Base-by-base conservation (phyloP, 2,329 filamentous ascomycete genomes). In the Phialophora macrospora region DNA sequence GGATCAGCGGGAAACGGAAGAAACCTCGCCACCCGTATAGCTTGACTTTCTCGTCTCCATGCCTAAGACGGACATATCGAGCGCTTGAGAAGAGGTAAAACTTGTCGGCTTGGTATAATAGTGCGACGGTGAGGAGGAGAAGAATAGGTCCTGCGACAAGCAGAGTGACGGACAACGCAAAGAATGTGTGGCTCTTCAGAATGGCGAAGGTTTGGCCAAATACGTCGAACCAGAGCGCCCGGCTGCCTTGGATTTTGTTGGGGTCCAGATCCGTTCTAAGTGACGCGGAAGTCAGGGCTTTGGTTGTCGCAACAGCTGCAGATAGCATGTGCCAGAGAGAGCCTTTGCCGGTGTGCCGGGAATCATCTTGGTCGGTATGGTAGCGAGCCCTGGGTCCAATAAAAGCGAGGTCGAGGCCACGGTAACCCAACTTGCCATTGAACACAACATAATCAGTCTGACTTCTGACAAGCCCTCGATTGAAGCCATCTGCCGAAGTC, bases 301-400 rank as follows among this genome's bases (percentile, higher is more conserved):
- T 83, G 24, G 91, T 87, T 0, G 93, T 95, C 6, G 88, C 86
- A 26, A 97, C 79, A 5, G 93, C 88, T 14, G 89, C 89, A 44
- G 92, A 96, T 44, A 99, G 83, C 95, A 99, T 98, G 76, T 98
- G 93, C 93, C 93, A 98, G 22, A 98, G 78, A 2, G 86, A 88
- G 58, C 85, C 81, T 64, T 77, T 75, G 63, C 77, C 83, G 1
- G 93, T 90, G 77, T 97, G 92, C 46, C 86, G 87, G 2, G 88
- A 83, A 74, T 96, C 92, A 75, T 99, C 95, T 74, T 97, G 88
- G 67, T 92, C 85, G 0, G 94, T 98, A 75, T 99, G 95, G 74
- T 99, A 99, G 64, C 91, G 84, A 22, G 92, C 86, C 60, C 95
- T 85, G 1, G 94, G 94, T 70, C 88, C 87, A 80, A 92, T 94